Evolutionary conservation across 495 filamentous ascomycete genomes (phyloP).

Genomic region (Penicillium pancosmium): DNA sequence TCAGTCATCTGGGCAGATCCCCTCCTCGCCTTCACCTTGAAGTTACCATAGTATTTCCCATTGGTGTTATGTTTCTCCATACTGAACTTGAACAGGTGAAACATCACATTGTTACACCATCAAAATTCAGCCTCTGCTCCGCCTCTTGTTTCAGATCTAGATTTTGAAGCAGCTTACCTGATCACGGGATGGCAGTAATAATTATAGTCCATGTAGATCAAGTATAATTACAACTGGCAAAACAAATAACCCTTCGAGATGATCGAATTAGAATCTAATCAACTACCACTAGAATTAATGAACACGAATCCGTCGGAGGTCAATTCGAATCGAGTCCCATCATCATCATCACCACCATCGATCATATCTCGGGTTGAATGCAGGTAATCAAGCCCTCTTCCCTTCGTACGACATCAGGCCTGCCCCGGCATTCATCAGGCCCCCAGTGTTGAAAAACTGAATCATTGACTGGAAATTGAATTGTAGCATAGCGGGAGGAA

Average conservation of each 20-base stretch:
- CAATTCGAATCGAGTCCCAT: not conserved
- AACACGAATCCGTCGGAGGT: not conserved
- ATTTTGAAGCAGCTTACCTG: too few species aligned
- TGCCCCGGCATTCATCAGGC: not conserved
- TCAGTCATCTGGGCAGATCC: too few species aligned
- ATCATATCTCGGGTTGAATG: not conserved
- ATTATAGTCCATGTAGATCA: too few species aligned
- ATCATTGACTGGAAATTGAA: not conserved
- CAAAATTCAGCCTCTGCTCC: not conserved
- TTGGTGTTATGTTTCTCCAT: too few species aligned
- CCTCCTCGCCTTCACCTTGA: too few species aligned
- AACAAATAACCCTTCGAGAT: too few species aligned
- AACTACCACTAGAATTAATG: not conserved
- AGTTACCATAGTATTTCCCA: too few species aligned
- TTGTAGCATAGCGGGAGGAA: not conserved
- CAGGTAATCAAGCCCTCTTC: not conserved
- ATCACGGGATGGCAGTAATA: too few species aligned
- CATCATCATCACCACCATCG: not conserved
- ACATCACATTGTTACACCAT: not conserved
- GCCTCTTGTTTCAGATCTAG: too few species aligned
- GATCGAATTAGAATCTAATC: too few species aligned
- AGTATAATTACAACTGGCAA: too few species aligned
- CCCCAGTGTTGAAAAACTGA: not conserved
- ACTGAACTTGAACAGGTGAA: not conserved
- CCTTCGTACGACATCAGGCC: not conserved